A percentile compares a stretch with the other conserved stretches of the same genome.
These are phyloP conservation scores for Metschnikowia aberdeeniae DNA, from an alignment of 805 yeast genomes.

Conservation along the genomic window DNA sequence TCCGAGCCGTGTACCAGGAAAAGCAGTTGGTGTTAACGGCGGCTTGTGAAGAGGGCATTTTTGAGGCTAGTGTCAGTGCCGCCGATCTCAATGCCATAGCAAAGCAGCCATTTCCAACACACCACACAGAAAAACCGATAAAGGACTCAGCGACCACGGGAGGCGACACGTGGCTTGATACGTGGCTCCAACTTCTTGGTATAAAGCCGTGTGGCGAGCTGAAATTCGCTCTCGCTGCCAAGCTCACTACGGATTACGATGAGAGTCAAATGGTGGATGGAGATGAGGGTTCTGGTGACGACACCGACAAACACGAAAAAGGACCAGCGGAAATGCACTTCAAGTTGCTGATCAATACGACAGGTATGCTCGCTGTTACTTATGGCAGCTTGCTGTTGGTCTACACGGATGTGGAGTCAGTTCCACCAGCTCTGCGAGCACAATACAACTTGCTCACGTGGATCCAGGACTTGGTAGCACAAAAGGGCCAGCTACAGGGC, in stretches of 20 bases:
- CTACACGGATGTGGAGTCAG: constrained; percentile 7
- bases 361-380: constrained; percentile 10
- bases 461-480: constrained; percentile 10
- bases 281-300: too few species aligned
- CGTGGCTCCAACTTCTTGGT: constrained; percentile 6
- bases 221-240: constrained; percentile 15
- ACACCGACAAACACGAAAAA: too few species aligned
- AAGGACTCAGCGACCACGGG: not conserved
- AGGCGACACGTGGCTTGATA: constrained; percentile 18
- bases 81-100: constrained; percentile 2
- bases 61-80: constrained; percentile 5
- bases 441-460: constrained; percentile 15
- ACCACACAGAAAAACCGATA: too few species aligned
- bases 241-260: constrained; percentile 24
- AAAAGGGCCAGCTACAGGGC: constrained; percentile 5
- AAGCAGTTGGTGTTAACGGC: constrained; percentile 5
- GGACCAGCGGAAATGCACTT: constrained; percentile 1
- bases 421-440: constrained; percentile 4
- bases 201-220: not conserved
- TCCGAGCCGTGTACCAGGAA: constrained; percentile 1
- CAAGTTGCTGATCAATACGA: constrained; percentile 10
- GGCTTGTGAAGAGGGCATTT: constrained; percentile 19
- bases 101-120: too few species aligned
- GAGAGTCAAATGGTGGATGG: not conserved
- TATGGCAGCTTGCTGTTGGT: constrained; percentile 11